Evolutionary conservation across 345 rosid genomes (phyloP).

Genomic region (Gynandropsis gynandra): DNA sequence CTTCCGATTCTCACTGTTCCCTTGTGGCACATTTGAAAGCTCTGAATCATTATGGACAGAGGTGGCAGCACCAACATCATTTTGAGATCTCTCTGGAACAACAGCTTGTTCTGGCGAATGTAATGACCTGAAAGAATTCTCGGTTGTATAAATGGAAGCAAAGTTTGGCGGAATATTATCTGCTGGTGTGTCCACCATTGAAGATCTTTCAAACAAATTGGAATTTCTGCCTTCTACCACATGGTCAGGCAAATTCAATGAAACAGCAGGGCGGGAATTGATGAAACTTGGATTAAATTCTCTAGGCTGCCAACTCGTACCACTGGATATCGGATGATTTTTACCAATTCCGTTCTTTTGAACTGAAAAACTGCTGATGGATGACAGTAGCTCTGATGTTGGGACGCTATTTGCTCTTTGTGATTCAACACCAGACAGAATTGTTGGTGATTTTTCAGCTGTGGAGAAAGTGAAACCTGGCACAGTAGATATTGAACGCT

Average conservation of each 20-base stretch:
- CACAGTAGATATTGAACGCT: constrained; percentile 79
- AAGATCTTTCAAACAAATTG: constrained; percentile 31
- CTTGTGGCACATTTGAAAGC: constrained; percentile 35
- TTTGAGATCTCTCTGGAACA: constrained; percentile 27
- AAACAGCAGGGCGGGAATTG: constrained; percentile 30
- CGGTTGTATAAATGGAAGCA: constrained; percentile 22
- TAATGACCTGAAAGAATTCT: constrained; percentile 9
- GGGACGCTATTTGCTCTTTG: constrained; percentile 51
- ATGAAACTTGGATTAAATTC: constrained; percentile 23
- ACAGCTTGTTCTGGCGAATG: constrained; percentile 26
- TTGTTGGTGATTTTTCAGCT: constrained; percentile 42
- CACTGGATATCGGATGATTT: constrained; percentile 36
- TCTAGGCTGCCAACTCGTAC: constrained; percentile 33
- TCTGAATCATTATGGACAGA: constrained; percentile 31
- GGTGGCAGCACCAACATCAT: constrained; percentile 21
- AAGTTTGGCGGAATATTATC: constrained; percentile 25
- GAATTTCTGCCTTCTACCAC: constrained; percentile 31
- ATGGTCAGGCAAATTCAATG: constrained; percentile 31
- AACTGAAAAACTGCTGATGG: constrained; percentile 24
- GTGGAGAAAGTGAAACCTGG: constrained; percentile 67
- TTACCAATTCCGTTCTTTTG: constrained; percentile 19
- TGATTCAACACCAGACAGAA: constrained; percentile 33
- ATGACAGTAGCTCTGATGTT: constrained; percentile 31
- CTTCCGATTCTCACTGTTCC: constrained; percentile 32
- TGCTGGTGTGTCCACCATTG: constrained; percentile 23